Percentiles rank a stretch among this genome's conserved stretches.
phyloP scores from a whole-genome alignment of 225 moss, liverwort and hornwort species.

The Physcomitrium patens region DNA sequence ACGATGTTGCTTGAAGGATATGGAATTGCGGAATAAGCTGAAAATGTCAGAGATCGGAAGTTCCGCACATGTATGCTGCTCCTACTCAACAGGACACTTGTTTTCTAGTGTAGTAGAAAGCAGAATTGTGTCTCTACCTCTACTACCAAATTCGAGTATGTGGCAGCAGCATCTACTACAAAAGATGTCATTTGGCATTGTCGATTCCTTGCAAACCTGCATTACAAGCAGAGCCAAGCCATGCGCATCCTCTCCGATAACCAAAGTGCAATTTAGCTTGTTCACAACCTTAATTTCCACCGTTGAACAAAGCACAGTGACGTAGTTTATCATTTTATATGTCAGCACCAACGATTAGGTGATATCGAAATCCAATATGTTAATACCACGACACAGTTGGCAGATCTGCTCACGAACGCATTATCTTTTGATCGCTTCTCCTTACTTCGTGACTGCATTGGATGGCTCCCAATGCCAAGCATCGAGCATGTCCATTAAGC shows the following conservation, averaged over 20 bases:
- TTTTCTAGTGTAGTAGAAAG: not conserved
- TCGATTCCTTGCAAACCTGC: not conserved
- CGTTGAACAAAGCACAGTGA: not conserved
- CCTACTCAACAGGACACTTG: not conserved
- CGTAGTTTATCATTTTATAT: not conserved
- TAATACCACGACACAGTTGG: not conserved
- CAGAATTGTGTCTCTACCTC: not conserved
- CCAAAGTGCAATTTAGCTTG: no score
- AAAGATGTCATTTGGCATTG: not conserved
- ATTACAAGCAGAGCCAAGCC: not conserved
- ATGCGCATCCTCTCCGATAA: no score
- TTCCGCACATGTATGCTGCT: not conserved
- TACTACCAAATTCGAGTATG: not conserved
- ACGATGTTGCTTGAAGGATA: not conserved
- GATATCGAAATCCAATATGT: not conserved
- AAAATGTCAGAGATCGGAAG: not conserved
- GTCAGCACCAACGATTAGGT: not conserved
- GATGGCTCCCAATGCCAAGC: not conserved
- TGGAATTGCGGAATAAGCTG: not conserved
- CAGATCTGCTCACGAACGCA: not conserved
- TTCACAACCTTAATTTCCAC: no score
- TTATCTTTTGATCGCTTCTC: not conserved
- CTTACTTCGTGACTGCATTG: not conserved
- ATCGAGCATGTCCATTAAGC: no score
- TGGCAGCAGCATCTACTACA: not conserved